Percentiles rank a stretch among this genome's conserved stretches.
These are phyloP conservation scores for Periconia macrospinosa DNA, from an alignment of 2,329 filamentous ascomycete genomes.

Conservation along the genomic window DNA sequence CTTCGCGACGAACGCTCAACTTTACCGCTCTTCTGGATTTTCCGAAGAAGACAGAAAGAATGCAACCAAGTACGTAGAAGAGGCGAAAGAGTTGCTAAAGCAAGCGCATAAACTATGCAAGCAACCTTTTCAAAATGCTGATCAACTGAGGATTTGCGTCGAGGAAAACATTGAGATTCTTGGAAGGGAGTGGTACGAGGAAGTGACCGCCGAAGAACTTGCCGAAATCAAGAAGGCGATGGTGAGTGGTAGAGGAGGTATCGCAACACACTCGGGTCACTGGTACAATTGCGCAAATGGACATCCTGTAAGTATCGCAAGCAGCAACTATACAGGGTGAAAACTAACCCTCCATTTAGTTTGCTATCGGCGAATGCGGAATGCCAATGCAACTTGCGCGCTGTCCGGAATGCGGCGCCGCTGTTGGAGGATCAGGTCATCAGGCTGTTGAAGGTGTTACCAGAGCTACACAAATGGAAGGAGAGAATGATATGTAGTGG, in stretches of 20 bases:
- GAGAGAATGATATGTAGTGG: too few relatives aligned
- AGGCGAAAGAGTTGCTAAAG: conserved; percentile 28
- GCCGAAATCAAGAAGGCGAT: conserved; percentile 50
- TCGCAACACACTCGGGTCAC: conserved; percentile 54
- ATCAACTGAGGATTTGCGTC: conserved; percentile 27
- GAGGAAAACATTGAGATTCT: conserved; percentile 32
- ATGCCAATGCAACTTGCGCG: conserved; percentile 61
- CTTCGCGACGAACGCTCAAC: conserved; percentile 20
- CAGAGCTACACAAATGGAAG: too few relatives aligned
- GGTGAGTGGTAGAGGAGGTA: conserved; percentile 46
- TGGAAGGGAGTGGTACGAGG: conserved; percentile 36
- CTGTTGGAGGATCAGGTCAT: conserved; percentile 59
- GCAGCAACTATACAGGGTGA: neutral
- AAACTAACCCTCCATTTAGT: conserved; percentile 20
- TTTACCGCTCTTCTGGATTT: neutral
- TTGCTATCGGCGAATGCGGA: conserved; percentile 66
- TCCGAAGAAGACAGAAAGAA: conserved; percentile 4
- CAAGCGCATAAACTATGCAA: conserved; percentile 37
- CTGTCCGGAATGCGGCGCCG: conserved; percentile 63
- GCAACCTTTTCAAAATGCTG: conserved; percentile 32
- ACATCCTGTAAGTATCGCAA: neutral
- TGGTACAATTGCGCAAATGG: conserved; percentile 49
- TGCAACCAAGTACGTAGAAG: conserved; percentile 15
- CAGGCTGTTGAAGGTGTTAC: conserved; percentile 24
- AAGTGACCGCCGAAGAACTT: conserved; percentile 46